phyloP scores from a whole-genome alignment of 345 rosid species.

The Salix exigua region DNA sequence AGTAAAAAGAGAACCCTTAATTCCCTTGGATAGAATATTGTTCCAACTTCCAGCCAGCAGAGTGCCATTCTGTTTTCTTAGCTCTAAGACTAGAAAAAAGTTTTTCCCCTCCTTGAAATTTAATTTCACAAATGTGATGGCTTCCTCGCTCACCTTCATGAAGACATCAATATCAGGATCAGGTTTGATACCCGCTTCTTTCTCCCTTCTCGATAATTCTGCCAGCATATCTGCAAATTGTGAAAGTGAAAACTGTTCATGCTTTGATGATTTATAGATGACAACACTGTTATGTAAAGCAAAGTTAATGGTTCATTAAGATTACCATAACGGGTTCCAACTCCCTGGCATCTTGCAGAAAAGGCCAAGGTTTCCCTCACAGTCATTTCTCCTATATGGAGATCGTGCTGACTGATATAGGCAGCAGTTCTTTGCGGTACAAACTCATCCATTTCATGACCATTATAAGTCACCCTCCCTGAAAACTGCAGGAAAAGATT shows the following conservation, averaged over 20 bases:
- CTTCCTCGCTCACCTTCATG: conserved; percentile 78
- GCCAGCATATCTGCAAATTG: conserved; percentile 45
- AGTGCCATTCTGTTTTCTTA: too few species aligned
- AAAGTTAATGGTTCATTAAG: background rate
- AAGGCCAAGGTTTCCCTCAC: conserved; percentile 75
- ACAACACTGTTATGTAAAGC: too few species aligned
- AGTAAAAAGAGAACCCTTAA: too few species aligned
- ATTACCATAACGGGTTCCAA: conserved; percentile 58
- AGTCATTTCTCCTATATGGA: conserved; percentile 53
- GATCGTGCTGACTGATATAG: conserved; percentile 57
- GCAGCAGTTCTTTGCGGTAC: conserved; percentile 62
- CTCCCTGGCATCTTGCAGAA: conserved; percentile 59
- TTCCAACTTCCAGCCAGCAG: too few species aligned
- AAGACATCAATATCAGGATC: conserved; percentile 69
- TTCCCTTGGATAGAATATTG: too few species aligned
- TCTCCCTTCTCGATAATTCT: conserved; percentile 65
- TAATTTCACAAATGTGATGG: conserved; percentile 11
- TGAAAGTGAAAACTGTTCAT: background rate
- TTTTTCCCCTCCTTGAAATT: too few species aligned
- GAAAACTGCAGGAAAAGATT: conserved; percentile 30
- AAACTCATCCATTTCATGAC: conserved; percentile 46
- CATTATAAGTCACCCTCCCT: conserved; percentile 58
- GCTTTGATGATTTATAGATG: background rate
- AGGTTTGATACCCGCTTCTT: conserved; percentile 60
- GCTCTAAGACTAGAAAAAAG: too few species aligned